Percentiles rank a stretch among this genome's conserved stretches.
Conservation (phyloP, 2,329 filamentous ascomycete species). For the Chalaropsis ovoidea region DNA sequence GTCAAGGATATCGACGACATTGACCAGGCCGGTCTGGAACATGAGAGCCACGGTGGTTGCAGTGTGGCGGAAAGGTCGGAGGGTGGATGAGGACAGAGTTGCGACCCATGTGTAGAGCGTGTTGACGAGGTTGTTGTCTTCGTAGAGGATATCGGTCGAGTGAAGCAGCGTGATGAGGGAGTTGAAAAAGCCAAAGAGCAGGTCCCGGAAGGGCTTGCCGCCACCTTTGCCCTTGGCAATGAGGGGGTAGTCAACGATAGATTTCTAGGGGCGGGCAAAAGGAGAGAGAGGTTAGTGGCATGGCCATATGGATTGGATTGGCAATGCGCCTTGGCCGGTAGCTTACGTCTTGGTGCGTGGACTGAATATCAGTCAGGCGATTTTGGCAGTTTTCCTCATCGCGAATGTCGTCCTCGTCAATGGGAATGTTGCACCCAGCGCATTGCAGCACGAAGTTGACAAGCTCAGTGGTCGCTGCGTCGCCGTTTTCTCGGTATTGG, state of each 20-base stretch:
- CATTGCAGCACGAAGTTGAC: constrained; percentile 59
- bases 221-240: constrained; percentile 65
- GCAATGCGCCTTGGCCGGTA: not conserved
- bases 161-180: constrained; percentile 68
- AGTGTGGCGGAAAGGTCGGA: constrained; percentile 88
- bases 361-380: constrained; percentile 73
- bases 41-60: constrained; percentile 75
- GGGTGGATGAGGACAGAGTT: constrained; percentile 77
- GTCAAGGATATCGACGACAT: constrained; percentile 59
- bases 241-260: constrained; percentile 79
- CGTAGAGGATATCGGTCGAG: constrained; percentile 71
- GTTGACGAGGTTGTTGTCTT: constrained; percentile 66
- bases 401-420: constrained; percentile 73
- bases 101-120: constrained; percentile 84
- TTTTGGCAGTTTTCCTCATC: constrained; percentile 80
- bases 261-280: constrained; percentile 44
- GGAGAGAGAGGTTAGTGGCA: not conserved
- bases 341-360: constrained; percentile 68
- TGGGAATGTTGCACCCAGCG: constrained; percentile 68
- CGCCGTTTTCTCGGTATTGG: constrained; percentile 46
- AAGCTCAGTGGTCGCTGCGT: constrained; percentile 49
- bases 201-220: constrained; percentile 64
- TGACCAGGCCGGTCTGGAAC: constrained; percentile 67
- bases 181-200: constrained; percentile 68
- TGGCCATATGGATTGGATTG: constrained; percentile 17